These are phyloP conservation scores for Strigomonas galati DNA, from an alignment of 208 protist genomes.

Conservation along the genomic window DNA sequence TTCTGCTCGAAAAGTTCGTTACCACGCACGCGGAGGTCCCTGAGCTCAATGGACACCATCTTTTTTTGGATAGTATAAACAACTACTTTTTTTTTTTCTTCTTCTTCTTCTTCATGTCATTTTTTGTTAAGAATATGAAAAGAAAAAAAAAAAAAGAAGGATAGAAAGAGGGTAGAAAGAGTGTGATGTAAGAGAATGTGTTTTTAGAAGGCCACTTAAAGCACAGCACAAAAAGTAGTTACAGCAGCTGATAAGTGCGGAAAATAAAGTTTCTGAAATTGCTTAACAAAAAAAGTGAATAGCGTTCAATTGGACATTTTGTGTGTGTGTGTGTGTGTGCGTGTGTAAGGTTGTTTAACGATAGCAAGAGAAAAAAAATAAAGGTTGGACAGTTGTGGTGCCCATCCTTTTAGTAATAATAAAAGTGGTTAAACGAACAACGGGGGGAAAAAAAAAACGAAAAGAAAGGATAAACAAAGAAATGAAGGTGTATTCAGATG, in stretches of 20 bases:
- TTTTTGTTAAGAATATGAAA: background rate
- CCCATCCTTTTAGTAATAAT: background rate
- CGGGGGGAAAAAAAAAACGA: slow-evolving; percentile 5
- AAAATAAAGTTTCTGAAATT: background rate
- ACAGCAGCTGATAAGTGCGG: background rate
- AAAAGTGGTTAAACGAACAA: no score
- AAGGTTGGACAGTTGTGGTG: no score
- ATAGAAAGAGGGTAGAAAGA: background rate
- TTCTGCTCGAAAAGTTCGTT: slow-evolving; percentile 26
- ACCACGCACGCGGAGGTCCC: slow-evolving; percentile 14
- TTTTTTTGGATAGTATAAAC: background rate
- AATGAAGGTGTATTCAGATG: no score
- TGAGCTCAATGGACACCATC: no score
- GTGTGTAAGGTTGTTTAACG: background rate
- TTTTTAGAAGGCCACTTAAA: no score
- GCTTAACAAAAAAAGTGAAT: background rate
- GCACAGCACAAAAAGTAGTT: background rate
- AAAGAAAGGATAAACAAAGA: background rate
- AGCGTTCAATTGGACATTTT: background rate
- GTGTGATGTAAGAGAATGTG: background rate
- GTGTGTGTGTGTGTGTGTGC: background rate
- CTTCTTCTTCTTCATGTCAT: background rate
- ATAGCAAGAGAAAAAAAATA: background rate
- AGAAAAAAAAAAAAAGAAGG: background rate
- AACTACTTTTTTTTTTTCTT: background rate